phyloP scores from a whole-genome alignment of 768 basidiomycete species.

The Hericium coralloides region DNA sequence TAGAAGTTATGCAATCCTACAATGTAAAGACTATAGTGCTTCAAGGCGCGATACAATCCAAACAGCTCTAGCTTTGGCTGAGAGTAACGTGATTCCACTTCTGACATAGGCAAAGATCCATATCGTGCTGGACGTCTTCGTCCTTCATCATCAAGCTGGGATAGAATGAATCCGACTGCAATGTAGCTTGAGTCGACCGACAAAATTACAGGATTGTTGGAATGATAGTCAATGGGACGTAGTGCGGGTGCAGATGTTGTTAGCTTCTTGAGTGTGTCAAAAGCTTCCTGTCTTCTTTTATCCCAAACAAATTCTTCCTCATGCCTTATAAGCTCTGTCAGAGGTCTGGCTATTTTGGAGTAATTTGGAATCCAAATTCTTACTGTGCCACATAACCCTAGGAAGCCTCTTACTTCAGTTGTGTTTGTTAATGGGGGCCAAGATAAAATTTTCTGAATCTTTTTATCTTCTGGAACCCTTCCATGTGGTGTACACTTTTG shows the following conservation, averaged over 20 bases:
- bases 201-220: conserved; percentile 12
- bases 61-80: conserved; percentile 21
- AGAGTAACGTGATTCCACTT: conserved; percentile 17
- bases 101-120: conserved; percentile 30
- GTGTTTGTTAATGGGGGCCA: too few relatives aligned
- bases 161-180: conserved; percentile 19
- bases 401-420: too few relatives aligned
- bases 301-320: conserved; percentile 1
- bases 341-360: conserved; percentile 9
- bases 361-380: conserved; percentile 11
- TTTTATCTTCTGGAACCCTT: too few relatives aligned
- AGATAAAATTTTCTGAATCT: too few relatives aligned
- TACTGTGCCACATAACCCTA: too few relatives aligned
- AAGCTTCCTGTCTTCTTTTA: background rate
- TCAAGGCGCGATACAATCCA: conserved; percentile 14
- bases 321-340: conserved; percentile 15
- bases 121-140: conserved; percentile 23
- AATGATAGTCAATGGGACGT: conserved; percentile 10
- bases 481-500: too few relatives aligned
- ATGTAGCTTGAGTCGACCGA: conserved; percentile 19
- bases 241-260: background rate
- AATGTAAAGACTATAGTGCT: conserved; percentile 14
- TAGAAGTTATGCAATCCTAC: conserved; percentile 18
- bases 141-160: conserved; percentile 15
- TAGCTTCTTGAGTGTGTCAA: background rate